Base-by-base conservation (phyloP, 192 early-diverging fungal species). In the Spinellus fusiger region DNA sequence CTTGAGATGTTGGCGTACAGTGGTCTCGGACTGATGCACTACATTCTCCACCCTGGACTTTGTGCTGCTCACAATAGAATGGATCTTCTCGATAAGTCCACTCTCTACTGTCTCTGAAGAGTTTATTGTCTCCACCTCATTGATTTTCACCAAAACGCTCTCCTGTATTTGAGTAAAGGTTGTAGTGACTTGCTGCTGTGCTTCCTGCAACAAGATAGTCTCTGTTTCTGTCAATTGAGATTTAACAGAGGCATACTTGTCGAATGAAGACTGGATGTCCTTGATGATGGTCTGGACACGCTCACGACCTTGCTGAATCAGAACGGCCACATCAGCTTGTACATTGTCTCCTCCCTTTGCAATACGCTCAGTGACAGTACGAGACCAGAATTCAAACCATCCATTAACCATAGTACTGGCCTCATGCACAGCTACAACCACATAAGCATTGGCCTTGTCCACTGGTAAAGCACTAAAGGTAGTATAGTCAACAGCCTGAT, bases 291-390 rank as follows among this genome's bases (percentile, higher is more conserved):
- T 44, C 15, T 12, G 13, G 10, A 44, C 40, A 44, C 18, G 40
- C 13, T 12, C 18, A 12, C 37, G 37, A 22, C 31, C 32, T 29
- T 63, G 20, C 51, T 54, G 44, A 23, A 63, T 54, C 37, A 64
- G 33, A 9, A 10, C 44, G 12, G 46, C 46, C 33, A 64, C 15
- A 28, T 64, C 62, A n/a, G 15, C 13, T 35, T 54, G 29, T 31
- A 56, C 62, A 31, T 64, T 25, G 0, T 56, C 46, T 7, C 62
- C 62, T 37, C 62, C 62, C 54, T 64, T 35, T 13, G 53, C 49
- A 1, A 27, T 12, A 16, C 62, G 62, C 5, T 40, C 54, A 22
- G 31, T 25, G 22, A 64, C n/a, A 9, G 49, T 44, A 12, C 40
- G 40, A 10, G 40, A n/a, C 40, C 40, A 44, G 3, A 12, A 2